Percentiles rank a stretch among this genome's conserved stretches.
phyloP scores from a whole-genome alignment of 768 basidiomycete genomes.

The Tylopilus sp. region DNA sequence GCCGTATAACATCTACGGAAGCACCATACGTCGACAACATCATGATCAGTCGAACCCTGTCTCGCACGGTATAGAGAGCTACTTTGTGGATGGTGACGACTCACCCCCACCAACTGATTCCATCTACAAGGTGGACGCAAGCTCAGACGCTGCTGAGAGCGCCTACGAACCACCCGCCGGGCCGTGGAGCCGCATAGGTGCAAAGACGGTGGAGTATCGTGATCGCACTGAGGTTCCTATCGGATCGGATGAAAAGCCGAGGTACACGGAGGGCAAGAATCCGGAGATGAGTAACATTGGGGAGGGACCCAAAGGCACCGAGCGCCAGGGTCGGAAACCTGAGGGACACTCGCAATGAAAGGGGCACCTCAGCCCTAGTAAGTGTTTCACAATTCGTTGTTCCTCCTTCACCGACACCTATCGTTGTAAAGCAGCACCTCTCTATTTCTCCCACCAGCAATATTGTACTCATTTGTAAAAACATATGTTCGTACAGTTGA shows the following conservation, averaged over 20 bases:
- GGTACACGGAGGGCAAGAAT: constrained; percentile 23
- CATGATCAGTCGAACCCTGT: constrained; percentile 4
- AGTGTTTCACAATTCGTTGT: too few species aligned
- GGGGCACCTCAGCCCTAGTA: too few species aligned
- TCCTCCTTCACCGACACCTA: too few species aligned
- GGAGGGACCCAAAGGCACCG: constrained; percentile 39
- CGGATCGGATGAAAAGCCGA: constrained; percentile 5
- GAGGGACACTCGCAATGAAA: constrained; percentile 19
- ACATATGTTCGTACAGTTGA: too few species aligned
- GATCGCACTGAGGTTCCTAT: too few species aligned
- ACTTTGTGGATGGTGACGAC: constrained; percentile 47
- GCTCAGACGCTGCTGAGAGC: constrained; percentile 41
- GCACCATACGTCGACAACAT: background rate
- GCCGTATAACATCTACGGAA: constrained; percentile 5
- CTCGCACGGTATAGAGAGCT: constrained; percentile 39
- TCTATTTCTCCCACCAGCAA: too few species aligned
- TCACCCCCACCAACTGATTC: constrained; percentile 39
- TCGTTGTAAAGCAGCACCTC: too few species aligned
- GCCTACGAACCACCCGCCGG: constrained; percentile 50
- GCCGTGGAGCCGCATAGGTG: constrained; percentile 41
- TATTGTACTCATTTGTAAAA: too few species aligned
- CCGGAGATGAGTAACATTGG: constrained; percentile 31
- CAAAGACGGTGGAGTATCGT: constrained; percentile 31
- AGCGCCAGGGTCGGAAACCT: constrained; percentile 35
- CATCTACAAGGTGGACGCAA: constrained; percentile 45